These are phyloP conservation scores for Thalassiosira gravida DNA, from an alignment of 352 stramenopile species.

Conservation along the genomic window DNA sequence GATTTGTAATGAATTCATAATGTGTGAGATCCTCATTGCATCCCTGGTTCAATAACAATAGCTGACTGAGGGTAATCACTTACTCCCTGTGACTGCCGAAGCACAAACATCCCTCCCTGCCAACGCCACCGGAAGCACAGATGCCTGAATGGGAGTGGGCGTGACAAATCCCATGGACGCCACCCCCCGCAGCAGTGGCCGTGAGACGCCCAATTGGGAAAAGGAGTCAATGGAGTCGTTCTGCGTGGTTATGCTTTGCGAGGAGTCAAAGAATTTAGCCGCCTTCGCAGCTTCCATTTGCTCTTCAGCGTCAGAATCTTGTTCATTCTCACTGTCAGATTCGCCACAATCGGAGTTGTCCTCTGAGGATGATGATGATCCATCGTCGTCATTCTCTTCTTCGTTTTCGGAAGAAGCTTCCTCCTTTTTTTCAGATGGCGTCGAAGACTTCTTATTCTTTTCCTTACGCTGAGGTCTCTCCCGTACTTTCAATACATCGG, in stretches of 20 bases:
- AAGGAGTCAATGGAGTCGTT: conserved; percentile 89
- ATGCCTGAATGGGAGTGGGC: conserved; percentile 92
- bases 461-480: conserved; percentile 31
- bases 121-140: conserved; percentile 92
- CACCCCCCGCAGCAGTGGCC: conserved; percentile 94
- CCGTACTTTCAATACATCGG: conserved; percentile 54
- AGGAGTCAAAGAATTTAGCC: conserved; percentile 72
- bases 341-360: conserved; percentile 33
- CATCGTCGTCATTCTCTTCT: conserved; percentile 31
- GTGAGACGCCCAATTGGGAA: conserved; percentile 94
- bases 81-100: conserved; percentile 87
- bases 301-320: conserved; percentile 56
- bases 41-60: no score
- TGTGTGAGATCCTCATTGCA: no score
- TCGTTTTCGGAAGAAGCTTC: conserved; percentile 14
- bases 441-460: conserved; percentile 27
- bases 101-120: conserved; percentile 97
- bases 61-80: no score
- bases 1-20: no score
- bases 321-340: conserved; percentile 45
- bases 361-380: conserved; percentile 28
- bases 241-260: conserved; percentile 8
- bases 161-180: conserved; percentile 95
- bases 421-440: conserved; percentile 10
- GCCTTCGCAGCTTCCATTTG: conserved; percentile 72